Base-by-base conservation (phyloP, 2,329 filamentous ascomycete species). In the Myrmaecium sp. region DNA sequence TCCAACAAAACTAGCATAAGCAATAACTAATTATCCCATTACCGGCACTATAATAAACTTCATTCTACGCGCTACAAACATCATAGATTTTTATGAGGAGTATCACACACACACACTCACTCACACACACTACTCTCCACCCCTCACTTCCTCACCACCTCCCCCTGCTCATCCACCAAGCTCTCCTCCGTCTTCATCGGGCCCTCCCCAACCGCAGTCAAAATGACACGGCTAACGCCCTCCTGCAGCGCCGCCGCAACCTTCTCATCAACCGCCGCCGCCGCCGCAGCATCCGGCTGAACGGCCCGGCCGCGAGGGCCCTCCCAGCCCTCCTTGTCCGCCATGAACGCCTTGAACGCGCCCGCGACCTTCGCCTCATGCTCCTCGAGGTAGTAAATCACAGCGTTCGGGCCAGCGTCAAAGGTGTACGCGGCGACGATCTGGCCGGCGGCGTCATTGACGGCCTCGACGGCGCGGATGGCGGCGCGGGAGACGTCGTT, bases 381-480 rank as follows among this genome's bases (percentile, higher is more conserved):
- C 60, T 84, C 65, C 47, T 84, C 78, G 21, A 84, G 67, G 47
- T 92, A 95, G 62, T 98, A 98, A 26, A 98, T 72, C 26, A 98
- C 91, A 21, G 83, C 83, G 55, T 98, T 98, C 29, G 89, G 89
- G 27, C 89, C 89, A 0, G 89, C 89, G 47, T 98, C 89, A 44
- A 95, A 98, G 0, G 89, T 98, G 54, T 98, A 98, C 3, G 89
- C 89, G 3, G 81, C 83, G 11, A 95, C 66, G 0, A 69, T 74
- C 56, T 72, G 75, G 28, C 81, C 83, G 4, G 78, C 81, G 14
- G 66, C 65, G 28, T 64, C 64, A 47, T 98, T 98, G 57, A 95
- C 80, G 39, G 74, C 67, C 58, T 98, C 83, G 16, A 94, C 84
- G 10, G 82, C 73, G 27, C 81, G 68, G 33, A 98, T 81, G 5